Evolutionary conservation across 1,284 basidiomycete genomes (phyloP), one percentile per base, ranked within the genome.

Genomic region (Rhodotorula sp.): DNA sequence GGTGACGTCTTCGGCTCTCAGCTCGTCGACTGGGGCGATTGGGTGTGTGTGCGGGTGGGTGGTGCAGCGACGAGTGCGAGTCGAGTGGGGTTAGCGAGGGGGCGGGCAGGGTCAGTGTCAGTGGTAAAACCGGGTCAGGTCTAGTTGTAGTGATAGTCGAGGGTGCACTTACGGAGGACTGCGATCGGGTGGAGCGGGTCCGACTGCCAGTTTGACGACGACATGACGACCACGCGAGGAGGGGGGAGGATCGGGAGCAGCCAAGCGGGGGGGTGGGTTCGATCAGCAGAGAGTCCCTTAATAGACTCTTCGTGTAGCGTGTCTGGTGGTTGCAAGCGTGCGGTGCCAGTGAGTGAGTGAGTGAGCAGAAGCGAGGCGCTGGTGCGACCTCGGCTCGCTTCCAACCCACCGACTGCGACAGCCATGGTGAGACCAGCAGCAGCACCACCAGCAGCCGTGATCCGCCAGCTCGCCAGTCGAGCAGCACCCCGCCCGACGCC

Each of bases 1-100:
- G 85, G 84, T 83, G 69, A 99, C 95, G 83, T 99, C 96, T 80
- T 97, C 94, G 61, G 92, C 92, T 80, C 93, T 90, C 69, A 96
- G 85, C 83, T 96, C 93, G 83, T 96, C 93, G 87, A 95, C 75
- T 76, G n/a, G 65, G 14, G 48, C 20, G 15, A 22, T 20, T 18
- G 45, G 3, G 37, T 44, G 56, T 14, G 37, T 44, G 37, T n/a
- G 56, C 15, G 6, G 45, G 20, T 8, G n/a, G 53, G 42, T 45
- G 22, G 44, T 30, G 24, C 26, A 15, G 48, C 45, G 44, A 33
- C 24, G 45, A 6, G 59, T 24, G 30, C 33, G 20, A 24, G 56
- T 33, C 56, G 56, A 14, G 30, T 20, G 20, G 12, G 42, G 42
- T 18, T 8, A 29, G 7, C 29, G 30, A 29, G 37, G 33, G 8